Evolutionary conservation across 2,329 filamentous ascomycete species (phyloP), one percentile per base, ranked within the genome.

Genomic region (Colletotrichum spaethianum): DNA sequence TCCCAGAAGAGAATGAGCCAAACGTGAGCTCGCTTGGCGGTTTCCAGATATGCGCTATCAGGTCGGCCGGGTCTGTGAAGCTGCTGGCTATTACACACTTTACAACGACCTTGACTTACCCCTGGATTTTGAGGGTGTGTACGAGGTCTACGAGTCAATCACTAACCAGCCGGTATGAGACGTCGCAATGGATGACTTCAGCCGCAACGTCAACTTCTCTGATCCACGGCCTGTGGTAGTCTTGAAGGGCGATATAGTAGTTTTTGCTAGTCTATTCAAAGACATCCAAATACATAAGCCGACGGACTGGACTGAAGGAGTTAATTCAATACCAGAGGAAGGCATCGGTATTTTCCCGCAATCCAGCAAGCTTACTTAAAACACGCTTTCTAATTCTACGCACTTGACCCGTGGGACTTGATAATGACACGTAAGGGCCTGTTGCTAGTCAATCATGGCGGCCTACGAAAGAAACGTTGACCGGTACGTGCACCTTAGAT

Each of bases 11-110:
- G 80, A 84, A 67, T 77, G 79, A 0, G 84, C 81, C 1, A 82
- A 82, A 60, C 78, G 81, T 4, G 59, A 71, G 14, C 67, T 84
- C 33, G 79, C 72, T 16, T 36, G 63, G 12, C 72, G 73, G 4
- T 84, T 80, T 74, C 82, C 82, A 4, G 31, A 74, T 8, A 78
- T 83, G 79, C 40, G 72, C 18, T 83, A 83, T 63, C 79, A 82
- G 38, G 79, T 82, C 23, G 81, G 77, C 48, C 77, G 81, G 16
- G 80, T 81, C 1, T 84, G 82, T 74, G 82, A 81, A 7, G 80
- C 81, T 1, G 82, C 78, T 11, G 81, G 80, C 9, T 83, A 83
- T 63, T 48, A 48, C 14, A 73, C 75, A 31, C 73, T 84, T 5
- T 83, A 80, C 73, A 28, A 67, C 1, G 80, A 82, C 73, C 78